Evolutionary conservation across 73 alveolate species (phyloP), one percentile per base, ranked within the genome.

Genomic region (Durusdinium trenchii): DNA sequence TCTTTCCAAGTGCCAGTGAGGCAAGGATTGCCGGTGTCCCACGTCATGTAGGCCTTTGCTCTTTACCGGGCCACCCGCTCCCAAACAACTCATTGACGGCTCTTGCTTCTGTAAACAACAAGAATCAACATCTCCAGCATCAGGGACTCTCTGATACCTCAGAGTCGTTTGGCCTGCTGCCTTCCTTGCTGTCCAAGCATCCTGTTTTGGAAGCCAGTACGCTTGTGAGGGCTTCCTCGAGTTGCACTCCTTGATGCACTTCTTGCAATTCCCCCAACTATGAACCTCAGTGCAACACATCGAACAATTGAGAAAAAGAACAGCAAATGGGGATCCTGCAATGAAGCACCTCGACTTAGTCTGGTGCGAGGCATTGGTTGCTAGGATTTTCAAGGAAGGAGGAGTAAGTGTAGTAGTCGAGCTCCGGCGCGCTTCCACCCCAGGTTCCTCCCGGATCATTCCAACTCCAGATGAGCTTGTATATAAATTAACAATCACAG

Each of bases 381-480:
- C 94, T 85, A 23, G 94, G 94, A 42, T 85, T 85, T 57, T 85
- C 94, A 54, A 57, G 43, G 43, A 85, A 85, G 42, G 94, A 36
- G 9, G 94, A 85, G 94, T 85, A 85, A 43, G 54, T 51, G 79
- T 85, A 85, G 94, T 85, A 85, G 78, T 85, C 94, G 9, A 85
- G 54, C 28, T 48, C 57, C 40, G 94, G 94, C 18, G 42, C 12
- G 3, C 40, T 57, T 35, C 42, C 79, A 4, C 62, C 94, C 94
- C 94, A 85, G 57, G 60, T 54, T n/a, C 94, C 94, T 85, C n/a
- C 94, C 32, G n/a, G n/a, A n/a, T n/a, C n/a, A n/a, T n/a, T n/a
- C n/a, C n/a, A n/a, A n/a, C n/a, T n/a, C n/a, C n/a, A n/a, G n/a
- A n/a, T n/a, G n/a, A n/a, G n/a, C n/a, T n/a, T n/a, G n/a, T n/a